Evolutionary conservation across 2,329 filamentous ascomycete species (phyloP), one percentile per base, ranked within the genome.

Genomic region (Penicillium polonicum): DNA sequence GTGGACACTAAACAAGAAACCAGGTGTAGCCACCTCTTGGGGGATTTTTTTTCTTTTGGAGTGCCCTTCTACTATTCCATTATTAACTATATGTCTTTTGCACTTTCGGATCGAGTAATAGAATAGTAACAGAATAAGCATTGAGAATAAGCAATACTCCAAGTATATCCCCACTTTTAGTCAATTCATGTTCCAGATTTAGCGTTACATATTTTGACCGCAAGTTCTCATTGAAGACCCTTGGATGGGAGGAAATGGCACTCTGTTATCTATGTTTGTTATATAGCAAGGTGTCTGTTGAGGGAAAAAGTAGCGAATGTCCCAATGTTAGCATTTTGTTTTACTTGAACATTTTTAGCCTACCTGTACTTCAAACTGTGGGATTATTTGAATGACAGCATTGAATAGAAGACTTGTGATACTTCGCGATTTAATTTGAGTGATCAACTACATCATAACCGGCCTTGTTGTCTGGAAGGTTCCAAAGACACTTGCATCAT

Each of bases 391-490:
- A 25, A 27, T n/a, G 6, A n/a, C 23, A 25, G 12, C 31, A 33
- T 33, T 13, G 12, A 13, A 5, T 35, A 23, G 19, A 43, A 52
- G 15, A 33, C 19, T 44, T 44, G 21, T 38, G 31, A 29, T 35
- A 48, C 51, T 27, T 36, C 2, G 12, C 12, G 12, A 33, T 0
- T 33, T 13, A 33, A 33, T 33, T 33, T 44, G 21, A 33, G 35
- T 25, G 52, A 33, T 49, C 27, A 42, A 23, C 44, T 49, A 52
- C 50, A 55, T 55, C 52, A 55, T 55, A 48, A n/a, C 29, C 15
- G 21, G 33, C 3, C 12, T 13, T n/a, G 31, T n/a, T 42, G 44
- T 55, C 52, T 55, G 17, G 52, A 55, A 55, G 52, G 21, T 55
- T 55, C 52, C 27, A 55, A 54, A 23, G 19, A 25, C 7, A 36